These are phyloP conservation scores for Thalassiosira mediterranea DNA, from an alignment of 352 stramenopile species.

Conservation along the genomic window DNA sequence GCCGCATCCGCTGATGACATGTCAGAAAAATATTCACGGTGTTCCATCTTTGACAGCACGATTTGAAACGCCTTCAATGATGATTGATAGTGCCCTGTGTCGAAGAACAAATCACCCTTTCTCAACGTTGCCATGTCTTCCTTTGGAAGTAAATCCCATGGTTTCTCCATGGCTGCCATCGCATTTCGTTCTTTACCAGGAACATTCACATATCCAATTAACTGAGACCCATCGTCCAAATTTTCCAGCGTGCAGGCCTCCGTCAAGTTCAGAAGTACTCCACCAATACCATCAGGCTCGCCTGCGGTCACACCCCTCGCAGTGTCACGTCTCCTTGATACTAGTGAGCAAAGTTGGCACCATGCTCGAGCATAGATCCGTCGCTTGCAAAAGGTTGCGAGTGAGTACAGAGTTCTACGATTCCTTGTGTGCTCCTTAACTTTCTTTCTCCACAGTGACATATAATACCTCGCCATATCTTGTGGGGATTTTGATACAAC, in stretches of 20 bases:
- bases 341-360: constrained; percentile 20
- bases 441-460: constrained; percentile 26
- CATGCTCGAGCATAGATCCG: constrained; percentile 28
- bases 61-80: constrained; percentile 22
- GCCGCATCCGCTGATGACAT: constrained; percentile 15
- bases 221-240: constrained; percentile 6
- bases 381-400: constrained; percentile 11
- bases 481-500: constrained; percentile 26
- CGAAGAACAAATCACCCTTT: constrained; percentile 33
- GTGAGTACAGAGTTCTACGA: constrained; percentile 8
- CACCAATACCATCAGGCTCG: constrained; percentile 26
- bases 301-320: neutral
- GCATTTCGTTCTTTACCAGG: neutral
- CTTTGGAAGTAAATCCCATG: neutral
- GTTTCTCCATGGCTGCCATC: neutral
- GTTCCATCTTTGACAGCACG: constrained; percentile 34
- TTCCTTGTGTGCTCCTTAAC: neutral
- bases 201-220: constrained; percentile 14
- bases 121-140: neutral
- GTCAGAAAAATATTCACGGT: constrained; percentile 19
- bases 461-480: constrained; percentile 27
- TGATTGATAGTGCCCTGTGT: constrained; percentile 25
- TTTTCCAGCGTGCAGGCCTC: constrained; percentile 15
- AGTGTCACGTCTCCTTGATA: constrained; percentile 7
- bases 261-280: constrained; percentile 20